Conservation (phyloP, 2,329 filamentous ascomycete species). For the Penicillium sumatraense region DNA sequence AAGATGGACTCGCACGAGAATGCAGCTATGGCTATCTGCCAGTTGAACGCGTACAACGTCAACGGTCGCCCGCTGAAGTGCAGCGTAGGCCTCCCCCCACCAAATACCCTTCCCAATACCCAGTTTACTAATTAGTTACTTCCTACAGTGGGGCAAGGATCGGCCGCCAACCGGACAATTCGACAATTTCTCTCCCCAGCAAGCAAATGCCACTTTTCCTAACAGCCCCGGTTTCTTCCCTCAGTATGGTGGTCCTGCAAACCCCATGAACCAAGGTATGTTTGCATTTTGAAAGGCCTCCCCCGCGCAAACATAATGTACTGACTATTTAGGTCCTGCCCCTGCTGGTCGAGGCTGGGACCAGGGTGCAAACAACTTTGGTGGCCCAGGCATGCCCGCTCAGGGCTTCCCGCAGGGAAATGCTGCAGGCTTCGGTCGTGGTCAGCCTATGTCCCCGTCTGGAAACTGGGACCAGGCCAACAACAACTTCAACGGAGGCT, state of each 20-base stretch:
- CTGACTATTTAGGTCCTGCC: conserved; percentile 52
- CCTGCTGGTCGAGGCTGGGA: conserved; percentile 61
- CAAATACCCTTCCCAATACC: conserved; percentile 25
- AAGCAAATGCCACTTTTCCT: conserved; percentile 68
- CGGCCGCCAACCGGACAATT: conserved; percentile 84
- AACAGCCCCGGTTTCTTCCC: conserved; percentile 86
- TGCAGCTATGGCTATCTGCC: conserved; percentile 96
- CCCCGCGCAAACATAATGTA: background rate
- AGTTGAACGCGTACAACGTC: conserved; percentile 96
- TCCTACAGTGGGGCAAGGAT: conserved; percentile 93
- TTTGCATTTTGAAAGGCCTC: conserved; percentile 4
- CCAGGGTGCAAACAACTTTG: conserved; percentile 59
- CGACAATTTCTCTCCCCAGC: conserved; percentile 84
- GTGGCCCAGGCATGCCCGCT: conserved; percentile 47
- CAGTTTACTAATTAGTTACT: conserved; percentile 22
- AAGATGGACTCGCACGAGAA: conserved; percentile 99
- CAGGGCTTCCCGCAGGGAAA: conserved; percentile 68
- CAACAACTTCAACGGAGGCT: conserved; percentile 63
- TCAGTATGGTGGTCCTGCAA: conserved; percentile 79
- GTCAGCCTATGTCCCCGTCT: conserved; percentile 58
- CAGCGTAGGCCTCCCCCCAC: conserved; percentile 73
- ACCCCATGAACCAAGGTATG: conserved; percentile 64
- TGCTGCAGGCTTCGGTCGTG: conserved; percentile 83
- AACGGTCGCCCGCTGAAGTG: conserved; percentile 97
- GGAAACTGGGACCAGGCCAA: conserved; percentile 58